Conservation (phyloP, 2,329 filamentous ascomycete genomes). For the Clonostachys chloroleuca region DNA sequence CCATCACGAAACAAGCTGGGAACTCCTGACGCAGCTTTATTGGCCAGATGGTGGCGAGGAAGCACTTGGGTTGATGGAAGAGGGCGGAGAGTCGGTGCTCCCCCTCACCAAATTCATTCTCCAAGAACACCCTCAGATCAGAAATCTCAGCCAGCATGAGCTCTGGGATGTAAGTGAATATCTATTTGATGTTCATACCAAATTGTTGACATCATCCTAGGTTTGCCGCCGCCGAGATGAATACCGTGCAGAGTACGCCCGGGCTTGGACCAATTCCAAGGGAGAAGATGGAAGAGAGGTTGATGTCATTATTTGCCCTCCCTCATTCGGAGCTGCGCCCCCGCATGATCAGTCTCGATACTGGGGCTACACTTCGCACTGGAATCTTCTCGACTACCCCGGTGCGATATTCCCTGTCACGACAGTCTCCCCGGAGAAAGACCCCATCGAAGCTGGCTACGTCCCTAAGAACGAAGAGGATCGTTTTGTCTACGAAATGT, state of each 20-base stretch:
- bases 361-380: constrained; percentile 64
- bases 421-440: constrained; percentile 14
- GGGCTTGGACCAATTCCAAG: constrained; percentile 28
- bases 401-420: constrained; percentile 54
- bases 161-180: constrained; percentile 27
- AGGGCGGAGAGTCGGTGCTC: constrained; percentile 51
- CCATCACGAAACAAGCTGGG: constrained; percentile 46
- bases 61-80: constrained; percentile 40
- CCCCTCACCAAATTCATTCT: constrained; percentile 57
- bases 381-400: constrained; percentile 68
- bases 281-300: constrained; percentile 23
- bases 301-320: constrained; percentile 61
- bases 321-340: constrained; percentile 42
- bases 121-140: constrained; percentile 42
- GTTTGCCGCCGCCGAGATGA: constrained; percentile 28
- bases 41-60: constrained; percentile 58
- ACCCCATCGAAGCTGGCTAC: constrained; percentile 13
- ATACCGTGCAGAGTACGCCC: constrained; percentile 28
- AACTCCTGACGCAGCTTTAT: constrained; percentile 40
- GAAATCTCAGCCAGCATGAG: constrained; percentile 27
- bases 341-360: constrained; percentile 36
- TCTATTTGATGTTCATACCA: neutral
- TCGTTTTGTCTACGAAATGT: constrained; percentile 18
- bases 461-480: constrained; percentile 17
- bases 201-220: constrained; percentile 1